phyloP scores from a whole-genome alignment of 2,329 filamentous ascomycete genomes.

The Aspergillus proliferans region DNA sequence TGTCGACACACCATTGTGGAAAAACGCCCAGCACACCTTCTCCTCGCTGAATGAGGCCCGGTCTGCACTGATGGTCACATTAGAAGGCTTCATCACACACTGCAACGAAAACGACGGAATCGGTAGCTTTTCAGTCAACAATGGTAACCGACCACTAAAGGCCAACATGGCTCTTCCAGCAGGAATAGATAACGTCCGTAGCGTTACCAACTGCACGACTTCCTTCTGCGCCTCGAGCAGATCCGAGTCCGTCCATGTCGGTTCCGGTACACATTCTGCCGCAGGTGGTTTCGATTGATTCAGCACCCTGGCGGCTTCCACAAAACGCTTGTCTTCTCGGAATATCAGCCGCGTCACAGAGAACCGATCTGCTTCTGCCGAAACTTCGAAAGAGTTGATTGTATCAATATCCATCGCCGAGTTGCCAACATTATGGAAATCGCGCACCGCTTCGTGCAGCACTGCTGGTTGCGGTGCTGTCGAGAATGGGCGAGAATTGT shows the following conservation, averaged over 20 bases:
- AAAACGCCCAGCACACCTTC: constrained; percentile 97
- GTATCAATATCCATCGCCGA: constrained; percentile 44
- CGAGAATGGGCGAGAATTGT: constrained; percentile 31
- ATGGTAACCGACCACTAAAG: constrained; percentile 77
- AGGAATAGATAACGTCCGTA: constrained; percentile 81
- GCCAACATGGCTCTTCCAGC: constrained; percentile 81
- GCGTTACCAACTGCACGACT: constrained; percentile 76
- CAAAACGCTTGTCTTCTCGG: constrained; percentile 80
- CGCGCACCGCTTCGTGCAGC: constrained; percentile 62
- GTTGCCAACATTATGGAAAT: constrained; percentile 69
- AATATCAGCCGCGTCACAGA: constrained; percentile 81
- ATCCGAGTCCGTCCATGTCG: constrained; percentile 76
- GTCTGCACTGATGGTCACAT: constrained; percentile 89
- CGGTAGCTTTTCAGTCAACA: constrained; percentile 86
- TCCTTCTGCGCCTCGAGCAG: constrained; percentile 89
- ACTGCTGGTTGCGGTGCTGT: constrained; percentile 38
- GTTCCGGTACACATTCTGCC: constrained; percentile 68
- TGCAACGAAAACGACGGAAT: constrained; percentile 87
- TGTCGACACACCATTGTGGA: constrained; percentile 91
- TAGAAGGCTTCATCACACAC: constrained; percentile 84
- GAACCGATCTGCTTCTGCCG: constrained; percentile 76
- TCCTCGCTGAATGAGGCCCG: constrained; percentile 84
- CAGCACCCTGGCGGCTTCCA: constrained; percentile 78
- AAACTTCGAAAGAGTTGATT: constrained; percentile 62
- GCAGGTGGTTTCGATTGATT: constrained; percentile 75